These are phyloP conservation scores for Backusella tuberculispora DNA, from an alignment of 192 early-diverging fungal genomes.

Conservation along the genomic window DNA sequence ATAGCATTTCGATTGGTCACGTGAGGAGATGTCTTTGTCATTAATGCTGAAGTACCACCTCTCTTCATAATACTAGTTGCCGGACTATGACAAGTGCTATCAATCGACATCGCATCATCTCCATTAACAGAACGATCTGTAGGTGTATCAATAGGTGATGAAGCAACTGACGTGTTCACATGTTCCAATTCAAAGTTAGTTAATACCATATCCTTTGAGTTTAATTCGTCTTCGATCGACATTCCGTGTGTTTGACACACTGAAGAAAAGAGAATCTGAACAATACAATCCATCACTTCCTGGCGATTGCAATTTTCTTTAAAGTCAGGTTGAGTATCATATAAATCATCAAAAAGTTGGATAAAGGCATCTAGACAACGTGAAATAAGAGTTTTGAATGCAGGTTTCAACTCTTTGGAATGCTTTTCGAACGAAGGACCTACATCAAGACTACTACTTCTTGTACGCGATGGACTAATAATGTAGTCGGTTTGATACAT, in stretches of 20 bases:
- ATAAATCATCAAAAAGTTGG: slow-evolving; percentile 24
- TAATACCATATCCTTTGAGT: slow-evolving; percentile 41
- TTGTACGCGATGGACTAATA: background rate
- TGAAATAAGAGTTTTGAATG: background rate
- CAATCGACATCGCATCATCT: slow-evolving; percentile 8
- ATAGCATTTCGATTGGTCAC: slow-evolving; percentile 30
- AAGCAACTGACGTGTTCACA: slow-evolving; percentile 6
- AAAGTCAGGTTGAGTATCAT: slow-evolving; percentile 39
- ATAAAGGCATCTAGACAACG: slow-evolving; percentile 13
- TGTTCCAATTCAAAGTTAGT: slow-evolving; percentile 34
- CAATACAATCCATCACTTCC: slow-evolving; percentile 57
- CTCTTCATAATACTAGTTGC: slow-evolving; percentile 36
- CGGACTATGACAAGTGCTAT: background rate
- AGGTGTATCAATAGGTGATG: background rate
- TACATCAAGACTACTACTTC: slow-evolving; percentile 18
- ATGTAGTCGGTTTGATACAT: background rate
- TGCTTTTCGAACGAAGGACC: background rate
- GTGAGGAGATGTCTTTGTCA: slow-evolving; percentile 46
- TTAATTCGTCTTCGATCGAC: slow-evolving; percentile 49
- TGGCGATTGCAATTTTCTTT: slow-evolving; percentile 51
- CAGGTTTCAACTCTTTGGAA: background rate
- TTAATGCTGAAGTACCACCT: slow-evolving; percentile 31
- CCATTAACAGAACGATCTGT: background rate
- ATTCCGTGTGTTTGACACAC: slow-evolving; percentile 48
- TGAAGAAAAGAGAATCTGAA: slow-evolving; percentile 58